Base-by-base conservation (phyloP, 768 basidiomycete genomes). In the Hysterangium stoloniferum region DNA sequence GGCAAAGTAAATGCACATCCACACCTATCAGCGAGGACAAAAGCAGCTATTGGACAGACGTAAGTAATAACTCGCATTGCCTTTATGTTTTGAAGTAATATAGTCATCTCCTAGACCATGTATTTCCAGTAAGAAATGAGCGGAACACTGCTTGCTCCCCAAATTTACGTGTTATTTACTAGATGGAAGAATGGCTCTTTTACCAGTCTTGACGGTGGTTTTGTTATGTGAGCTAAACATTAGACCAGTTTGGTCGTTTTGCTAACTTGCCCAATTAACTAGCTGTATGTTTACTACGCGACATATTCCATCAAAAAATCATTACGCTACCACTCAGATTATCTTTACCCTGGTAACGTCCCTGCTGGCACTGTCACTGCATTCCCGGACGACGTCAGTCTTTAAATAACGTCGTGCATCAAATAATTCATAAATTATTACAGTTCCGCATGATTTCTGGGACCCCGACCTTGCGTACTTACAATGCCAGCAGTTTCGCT, bases 371-470 rank as follows among this genome's bases (percentile, higher is more conserved):
- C 20, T 20, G 17, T 17, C 43, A 45, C 43, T 74, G 42, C 74
- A 4, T 79, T 79, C 59, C 77, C 77, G 24, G 76, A 77, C 62
- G 68, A 79, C 59, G 73, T 78, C 61, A 71, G 75, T 51, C 33
- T n/a, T 7, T 15, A 8, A 17, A 5, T 24, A 29, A 7, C 28
- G 20, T 27, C n/a, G 19, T 9, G 33, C 33, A 34, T 17, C 33
- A 34, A 9, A n/a, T n/a, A 40, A 40, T 45, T 54, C 52, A 9
- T 45, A 9, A 8, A 9, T 7, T n/a, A 5, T 28, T 29, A 8
- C 17, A 45, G 43, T 44, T 68, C 36, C 38, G 56, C 13, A 62
- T 68, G 75, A 55, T 81, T 25, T 70, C 67, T 47, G 75, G 77
- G 69, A 62, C 67, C 56, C 70, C 70, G 1, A 66, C 66, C 25